A percentile compares a stretch with the other conserved stretches of the same genome.
Evolutionary conservation across 805 yeast genomes (phyloP).

Genomic region (Barnettozyma pratensis): DNA sequence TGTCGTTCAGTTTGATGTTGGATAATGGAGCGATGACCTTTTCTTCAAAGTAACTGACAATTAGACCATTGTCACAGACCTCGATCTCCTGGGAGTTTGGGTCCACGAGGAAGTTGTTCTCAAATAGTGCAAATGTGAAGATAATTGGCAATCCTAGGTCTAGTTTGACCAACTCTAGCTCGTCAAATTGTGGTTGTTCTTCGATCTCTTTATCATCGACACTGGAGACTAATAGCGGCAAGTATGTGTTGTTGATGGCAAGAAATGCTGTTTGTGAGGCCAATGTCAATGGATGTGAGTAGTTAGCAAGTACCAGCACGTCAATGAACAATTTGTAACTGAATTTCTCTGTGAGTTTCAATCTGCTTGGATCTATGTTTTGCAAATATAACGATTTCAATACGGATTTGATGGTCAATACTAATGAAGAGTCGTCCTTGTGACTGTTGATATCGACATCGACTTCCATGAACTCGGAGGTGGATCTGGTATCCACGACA

Average conservation of each 20-base stretch:
- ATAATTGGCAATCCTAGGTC: conserved; percentile 64
- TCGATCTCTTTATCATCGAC: conserved; percentile 61
- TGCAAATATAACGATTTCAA: conserved; percentile 48
- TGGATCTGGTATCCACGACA: conserved; percentile 49
- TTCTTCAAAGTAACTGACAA: conserved; percentile 68
- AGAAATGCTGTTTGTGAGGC: conserved; percentile 76
- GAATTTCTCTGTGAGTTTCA: conserved; percentile 68
- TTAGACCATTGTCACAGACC: conserved; percentile 78
- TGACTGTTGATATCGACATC: conserved; percentile 79
- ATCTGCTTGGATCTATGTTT: conserved; percentile 46
- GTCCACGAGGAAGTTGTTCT: conserved; percentile 62
- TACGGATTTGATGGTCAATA: conserved; percentile 56
- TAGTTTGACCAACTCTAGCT: conserved; percentile 70
- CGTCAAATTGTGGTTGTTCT: conserved; percentile 88
- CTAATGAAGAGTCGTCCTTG: conserved; percentile 73
- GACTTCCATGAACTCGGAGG: conserved; percentile 54
- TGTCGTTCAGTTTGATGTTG: conserved; percentile 55
- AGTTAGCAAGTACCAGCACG: conserved; percentile 68
- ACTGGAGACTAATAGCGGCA: conserved; percentile 69
- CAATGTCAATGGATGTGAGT: conserved; percentile 76
- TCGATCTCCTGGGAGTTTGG: conserved; percentile 88
- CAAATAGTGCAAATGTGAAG: conserved; percentile 72
- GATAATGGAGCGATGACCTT: conserved; percentile 68
- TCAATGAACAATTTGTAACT: conserved; percentile 76
- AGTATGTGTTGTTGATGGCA: conserved; percentile 71